Conservation (phyloP, 257 asterid species). For the Hygrophila difformis region DNA sequence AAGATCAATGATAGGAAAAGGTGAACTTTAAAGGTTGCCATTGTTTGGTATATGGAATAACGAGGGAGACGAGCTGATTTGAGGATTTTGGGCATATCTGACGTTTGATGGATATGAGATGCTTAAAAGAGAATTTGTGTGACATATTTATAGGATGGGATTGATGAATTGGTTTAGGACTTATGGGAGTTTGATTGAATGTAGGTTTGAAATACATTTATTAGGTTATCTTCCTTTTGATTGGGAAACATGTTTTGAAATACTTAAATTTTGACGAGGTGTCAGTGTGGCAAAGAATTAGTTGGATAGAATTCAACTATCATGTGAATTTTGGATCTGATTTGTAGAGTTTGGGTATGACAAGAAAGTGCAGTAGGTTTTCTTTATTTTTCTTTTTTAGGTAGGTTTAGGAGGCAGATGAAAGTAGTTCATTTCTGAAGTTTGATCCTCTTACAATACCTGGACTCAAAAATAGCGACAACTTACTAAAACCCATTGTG, state of each 20-base stretch:
- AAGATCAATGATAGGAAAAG: conserved; percentile 13
- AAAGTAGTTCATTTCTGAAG: too few species aligned
- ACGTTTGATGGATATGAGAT: background rate
- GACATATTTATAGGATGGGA: conserved; percentile 18
- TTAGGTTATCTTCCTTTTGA: conserved; percentile 23
- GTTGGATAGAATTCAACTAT: conserved; percentile 13
- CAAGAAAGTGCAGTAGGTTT: background rate
- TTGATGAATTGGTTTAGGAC: background rate
- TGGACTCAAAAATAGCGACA: too few species aligned
- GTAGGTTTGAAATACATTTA: conserved; percentile 3
- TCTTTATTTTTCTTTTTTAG: too few species aligned
- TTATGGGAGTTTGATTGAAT: background rate
- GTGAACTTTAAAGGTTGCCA: conserved; percentile 17
- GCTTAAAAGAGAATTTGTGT: background rate
- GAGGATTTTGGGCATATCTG: background rate
- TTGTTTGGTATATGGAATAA: conserved; percentile 16
- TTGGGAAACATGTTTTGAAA: background rate
- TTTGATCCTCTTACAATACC: too few species aligned
- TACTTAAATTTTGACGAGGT: too few species aligned
- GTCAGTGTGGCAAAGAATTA: background rate
- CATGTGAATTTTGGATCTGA: conserved; percentile 1
- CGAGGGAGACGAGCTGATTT: too few species aligned
- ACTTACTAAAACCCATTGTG: too few species aligned
- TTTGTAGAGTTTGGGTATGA: background rate
- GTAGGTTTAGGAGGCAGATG: too few species aligned